Evolutionary conservation across 2,329 filamentous ascomycete genomes (phyloP), one percentile per base, ranked within the genome.

Genomic region (Domatiomyces globalis): DNA sequence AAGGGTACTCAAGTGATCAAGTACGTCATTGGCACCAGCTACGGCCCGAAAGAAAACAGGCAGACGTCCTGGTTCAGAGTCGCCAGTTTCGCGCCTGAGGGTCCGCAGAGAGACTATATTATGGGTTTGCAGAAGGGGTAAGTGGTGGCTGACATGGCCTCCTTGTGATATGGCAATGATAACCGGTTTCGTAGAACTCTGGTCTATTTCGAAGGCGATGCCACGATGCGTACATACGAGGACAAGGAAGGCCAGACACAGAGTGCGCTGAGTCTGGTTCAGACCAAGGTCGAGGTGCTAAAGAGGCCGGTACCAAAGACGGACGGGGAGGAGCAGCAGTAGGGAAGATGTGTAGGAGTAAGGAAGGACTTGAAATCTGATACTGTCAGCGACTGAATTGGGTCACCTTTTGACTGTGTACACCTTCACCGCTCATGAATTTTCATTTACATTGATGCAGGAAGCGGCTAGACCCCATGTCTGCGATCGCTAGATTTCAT

Each of bases 21-120:
- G 62, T 96, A 94, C 67, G 72, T 80, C 4, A 72, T 98, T 56
- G 89, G 80, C 49, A 85, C 80, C 62, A 81, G 73, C 67, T 67
- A 66, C 54, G 87, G 87, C 12, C 70, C 74, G 55, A 73, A 71
- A 58, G 84, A 90, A 15, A 84, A 86, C 69, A 75, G 80, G 64
- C 77, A 80, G 65, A 86, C 84, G 27, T 92, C 83, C 74, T 96
- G 85, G 85, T 96, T 94, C 76, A 77, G 76, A 52, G 74, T 96
- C 51, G 74, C 81, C 33, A 80, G 76, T 71, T 96, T 96, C 49
- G 71, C 73, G 12, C 81, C 86, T 58, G 85, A 84, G 10, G 56
- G 51, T 0, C 49, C 66, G n/a, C 74, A 77, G 65, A 81, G 83
- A 63, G 85, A 95, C 56, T 83, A 78, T 63, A 66, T 95, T 60